Base-by-base conservation (phyloP, 768 basidiomycete genomes). In the Cyclocybe cylindracea region DNA sequence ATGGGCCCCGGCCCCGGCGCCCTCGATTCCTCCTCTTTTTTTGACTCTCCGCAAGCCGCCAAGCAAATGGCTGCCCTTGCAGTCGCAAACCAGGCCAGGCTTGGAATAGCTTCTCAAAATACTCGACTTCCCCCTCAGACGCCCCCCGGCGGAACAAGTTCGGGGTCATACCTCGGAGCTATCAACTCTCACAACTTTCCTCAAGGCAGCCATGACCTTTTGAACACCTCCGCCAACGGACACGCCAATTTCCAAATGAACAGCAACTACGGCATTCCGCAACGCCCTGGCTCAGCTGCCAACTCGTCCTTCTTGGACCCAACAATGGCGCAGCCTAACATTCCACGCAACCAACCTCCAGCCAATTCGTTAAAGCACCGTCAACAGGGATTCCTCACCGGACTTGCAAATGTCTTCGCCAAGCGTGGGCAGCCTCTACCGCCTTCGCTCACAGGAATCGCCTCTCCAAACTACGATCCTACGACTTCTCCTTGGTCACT, bases 41-140 rank as follows among this genome's bases (percentile, higher is more conserved):
- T 89, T 57, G 87, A 91, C 68, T 74, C 86, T 53, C 77, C 79
- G 45, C 77, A 83, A 40, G 83, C 78, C 44, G 86, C 86, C 52
- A 92, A 91, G 68, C 90, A 92, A 71, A 87, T 91, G 82, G 86
- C 87, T 31, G 86, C 86, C 8, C 80, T 91, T 58, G 84, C 77
- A 60, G 84, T 79, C 48, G 85, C 77, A 44, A 83, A 76, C 59
- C 77, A 82, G 60, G 79, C 82, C 63, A 76, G 84, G 70, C 78
- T 81, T 58, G 71, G 24, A 24, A 24, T 24, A 24, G 24, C 24
- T 24, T 24, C 76, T 53, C 80, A 79, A 62, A 82, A 79, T 57
- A 77, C 74, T 69, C 67, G 72, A 51, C 66, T 65, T 46, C 49
- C 71, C 51, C 58, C 67, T 48, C 61, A 68, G 45, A 60, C 61